Percentiles rank a stretch among this genome's conserved stretches.
Evolutionary conservation across 441 rosid genomes (phyloP).

Genomic region (Erysimum pusillum): DNA sequence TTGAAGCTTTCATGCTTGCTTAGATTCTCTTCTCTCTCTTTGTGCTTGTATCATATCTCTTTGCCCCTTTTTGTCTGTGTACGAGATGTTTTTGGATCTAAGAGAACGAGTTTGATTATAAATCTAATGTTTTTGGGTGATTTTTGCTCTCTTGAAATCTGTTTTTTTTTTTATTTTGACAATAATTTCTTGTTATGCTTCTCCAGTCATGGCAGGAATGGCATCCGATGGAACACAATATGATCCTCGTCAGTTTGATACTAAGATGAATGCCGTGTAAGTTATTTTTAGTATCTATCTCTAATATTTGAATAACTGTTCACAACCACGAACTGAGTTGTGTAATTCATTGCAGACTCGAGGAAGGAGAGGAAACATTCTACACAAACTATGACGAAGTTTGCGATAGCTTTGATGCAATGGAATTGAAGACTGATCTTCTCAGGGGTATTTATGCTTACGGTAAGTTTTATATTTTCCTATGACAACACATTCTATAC

Average conservation of each 20-base stretch:
- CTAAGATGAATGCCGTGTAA: slow-evolving; percentile 78
- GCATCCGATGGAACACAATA: slow-evolving; percentile 82
- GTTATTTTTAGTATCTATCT: slow-evolving; percentile 8
- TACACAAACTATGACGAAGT: slow-evolving; percentile 58
- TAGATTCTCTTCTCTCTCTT: background rate
- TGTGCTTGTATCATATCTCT: background rate
- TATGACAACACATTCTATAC: background rate
- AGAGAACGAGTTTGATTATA: background rate
- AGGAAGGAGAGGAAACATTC: slow-evolving; percentile 60
- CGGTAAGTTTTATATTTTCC: slow-evolving; percentile 31
- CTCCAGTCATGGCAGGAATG: slow-evolving; percentile 78
- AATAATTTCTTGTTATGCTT: background rate
- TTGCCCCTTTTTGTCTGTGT: background rate
- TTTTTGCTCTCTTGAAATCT: slow-evolving; percentile 1
- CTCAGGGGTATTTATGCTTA: slow-evolving; percentile 60
- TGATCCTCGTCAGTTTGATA: slow-evolving; percentile 75
- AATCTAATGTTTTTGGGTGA: slow-evolving; percentile 6
- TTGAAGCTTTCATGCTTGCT: background rate
- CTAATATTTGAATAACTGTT: background rate
- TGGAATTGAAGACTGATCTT: slow-evolving; percentile 54
- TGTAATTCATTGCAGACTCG: slow-evolving; percentile 45
- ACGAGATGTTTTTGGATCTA: slow-evolving; percentile 15
- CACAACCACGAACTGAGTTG: background rate
- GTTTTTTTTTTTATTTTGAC: background rate
- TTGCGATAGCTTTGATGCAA: slow-evolving; percentile 53